Conservation (phyloP, 345 rosid genomes). For the Ricinus communis region DNA sequence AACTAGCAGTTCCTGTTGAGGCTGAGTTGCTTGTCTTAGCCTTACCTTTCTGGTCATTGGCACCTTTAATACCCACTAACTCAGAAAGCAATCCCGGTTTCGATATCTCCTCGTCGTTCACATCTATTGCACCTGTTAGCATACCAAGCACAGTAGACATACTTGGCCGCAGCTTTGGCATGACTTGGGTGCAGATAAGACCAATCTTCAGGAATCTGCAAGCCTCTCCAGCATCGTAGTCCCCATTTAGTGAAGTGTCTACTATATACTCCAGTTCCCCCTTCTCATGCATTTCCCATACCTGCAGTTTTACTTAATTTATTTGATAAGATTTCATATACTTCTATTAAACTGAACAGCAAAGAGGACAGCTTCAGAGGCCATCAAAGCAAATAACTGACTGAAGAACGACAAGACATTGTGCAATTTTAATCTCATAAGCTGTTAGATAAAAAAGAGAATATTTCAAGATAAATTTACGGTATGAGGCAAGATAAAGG, state of each 20-base stretch:
- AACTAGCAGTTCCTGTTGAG: conserved; percentile 10
- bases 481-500: too few species aligned
- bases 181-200: conserved; percentile 10
- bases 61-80: conserved; percentile 27
- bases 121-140: conserved; percentile 8
- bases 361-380: not conserved
- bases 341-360: not conserved
- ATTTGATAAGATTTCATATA: not conserved
- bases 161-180: conserved; percentile 2
- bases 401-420: not conserved
- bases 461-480: too few species aligned
- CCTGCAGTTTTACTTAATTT: not conserved
- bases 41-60: conserved; percentile 18
- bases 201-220: conserved; percentile 8
- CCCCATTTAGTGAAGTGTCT: not conserved
- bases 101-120: not conserved
- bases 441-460: too few species aligned
- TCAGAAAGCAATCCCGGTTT: conserved; percentile 13
- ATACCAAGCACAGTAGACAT: conserved; percentile 1
- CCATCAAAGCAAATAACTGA: not conserved
- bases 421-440: not conserved
- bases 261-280: not conserved
- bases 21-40: not conserved
- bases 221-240: conserved; percentile 5
- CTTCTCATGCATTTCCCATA: not conserved